Base-by-base conservation (phyloP, 352 stramenopile genomes). In the Phytophthora idaei region DNA sequence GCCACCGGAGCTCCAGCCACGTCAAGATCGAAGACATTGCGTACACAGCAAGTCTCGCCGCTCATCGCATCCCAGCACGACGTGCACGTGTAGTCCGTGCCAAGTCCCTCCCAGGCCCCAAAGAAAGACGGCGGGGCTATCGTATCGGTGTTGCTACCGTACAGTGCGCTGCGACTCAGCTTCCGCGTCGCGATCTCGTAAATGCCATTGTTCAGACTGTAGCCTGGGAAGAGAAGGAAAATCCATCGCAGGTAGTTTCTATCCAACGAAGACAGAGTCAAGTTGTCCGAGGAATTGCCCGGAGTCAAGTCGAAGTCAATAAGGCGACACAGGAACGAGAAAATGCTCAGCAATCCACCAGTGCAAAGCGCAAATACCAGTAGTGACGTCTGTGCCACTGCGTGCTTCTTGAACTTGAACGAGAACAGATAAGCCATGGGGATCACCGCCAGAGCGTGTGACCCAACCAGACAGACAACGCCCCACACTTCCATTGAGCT, bases 181-280 rank as follows among this genome's bases (percentile, higher is more conserved):
- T 93, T 90, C 41, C 84, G 78, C 14, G 79, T 90, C 25, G 73
- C 78, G 61, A 93, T 83, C 54, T 93, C 81, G 51, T 86, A 90
- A 44, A 93, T 74, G 2, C 84, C 84, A 28, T 83, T 84, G 63
- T 86, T 90, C 8, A 90, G 57, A n/a, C 69, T 76, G 67, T 93
- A 90, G 9, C 80, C 81, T 5, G 84, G 84, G 49, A 92, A 89
- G 6, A 90, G 61, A 54, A 92, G 48, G 53, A 90, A 92, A 55
- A 90, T 55, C 84, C 84, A 92, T 17, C 80, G 78, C 21, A 93
- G 64, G 29, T 90, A 93, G 57, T 88, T 85, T 14, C 80, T 77
- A 54, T 90, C 84, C 4, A 93, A 63, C 1, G 73, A 74, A 5
- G 84, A 83, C 4, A 92, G 62, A 17, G 79, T 87, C n/a, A 92